These are phyloP conservation scores for Pyrenophora seminiperda DNA, from an alignment of 2,329 filamentous ascomycete genomes.

Conservation along the genomic window DNA sequence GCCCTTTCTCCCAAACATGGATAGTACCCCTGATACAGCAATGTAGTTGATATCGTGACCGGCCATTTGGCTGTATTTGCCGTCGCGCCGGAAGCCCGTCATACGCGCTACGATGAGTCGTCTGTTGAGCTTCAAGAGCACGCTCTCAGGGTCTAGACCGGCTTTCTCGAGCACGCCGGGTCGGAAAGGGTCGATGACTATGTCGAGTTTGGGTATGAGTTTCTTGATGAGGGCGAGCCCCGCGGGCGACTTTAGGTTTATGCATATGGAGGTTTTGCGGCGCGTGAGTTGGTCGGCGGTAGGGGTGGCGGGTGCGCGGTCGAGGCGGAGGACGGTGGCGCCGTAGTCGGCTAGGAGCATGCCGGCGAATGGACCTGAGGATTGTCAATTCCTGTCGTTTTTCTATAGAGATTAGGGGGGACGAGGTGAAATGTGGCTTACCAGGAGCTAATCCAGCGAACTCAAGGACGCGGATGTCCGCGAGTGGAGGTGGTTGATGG, in stretches of 20 bases:
- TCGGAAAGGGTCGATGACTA: conserved; percentile 91
- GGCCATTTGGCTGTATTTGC: conserved; percentile 84
- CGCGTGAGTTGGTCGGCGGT: conserved; percentile 77
- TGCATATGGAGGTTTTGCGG: conserved; percentile 77
- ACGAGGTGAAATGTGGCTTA: conserved; percentile 30
- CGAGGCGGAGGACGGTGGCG: conserved; percentile 84
- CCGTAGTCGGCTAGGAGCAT: conserved; percentile 83
- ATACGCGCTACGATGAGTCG: conserved; percentile 81
- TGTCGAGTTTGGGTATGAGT: conserved; percentile 68
- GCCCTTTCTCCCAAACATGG: conserved; percentile 71
- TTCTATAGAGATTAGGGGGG: not conserved
- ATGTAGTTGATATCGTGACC: conserved; percentile 98
- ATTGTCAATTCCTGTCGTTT: not conserved
- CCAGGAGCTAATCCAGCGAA: conserved; percentile 67
- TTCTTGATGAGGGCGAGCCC: conserved; percentile 70
- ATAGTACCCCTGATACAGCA: conserved; percentile 79
- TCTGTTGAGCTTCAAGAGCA: conserved; percentile 70
- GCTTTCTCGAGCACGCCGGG: conserved; percentile 88
- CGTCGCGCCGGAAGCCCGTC: conserved; percentile 88
- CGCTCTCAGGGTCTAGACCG: conserved; percentile 71
- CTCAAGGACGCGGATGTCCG: conserved; percentile 66
- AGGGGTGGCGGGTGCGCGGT: conserved; percentile 62
- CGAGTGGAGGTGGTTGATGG: conserved; percentile 55
- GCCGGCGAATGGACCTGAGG: conserved; percentile 82
- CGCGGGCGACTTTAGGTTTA: conserved; percentile 73